Percentiles rank a stretch among this genome's conserved stretches.
These are phyloP conservation scores for Phytophthora sojae DNA, from an alignment of 352 stramenopile genomes.

Conservation along the genomic window DNA sequence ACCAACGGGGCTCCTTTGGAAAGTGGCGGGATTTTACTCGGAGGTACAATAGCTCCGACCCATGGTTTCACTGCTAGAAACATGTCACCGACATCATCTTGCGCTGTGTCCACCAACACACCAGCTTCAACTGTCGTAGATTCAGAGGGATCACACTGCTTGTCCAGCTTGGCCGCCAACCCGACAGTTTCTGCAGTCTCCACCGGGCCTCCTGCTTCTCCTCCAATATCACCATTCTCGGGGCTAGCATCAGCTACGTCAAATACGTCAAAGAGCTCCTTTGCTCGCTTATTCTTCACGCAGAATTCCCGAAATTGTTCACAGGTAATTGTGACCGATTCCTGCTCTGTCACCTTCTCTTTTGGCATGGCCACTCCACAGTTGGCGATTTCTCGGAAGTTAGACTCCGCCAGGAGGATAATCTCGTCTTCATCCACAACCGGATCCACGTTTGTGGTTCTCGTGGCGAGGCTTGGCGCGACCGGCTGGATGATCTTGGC, in stretches of 20 bases:
- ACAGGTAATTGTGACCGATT: slow-evolving; percentile 62
- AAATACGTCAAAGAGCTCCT: slow-evolving; percentile 72
- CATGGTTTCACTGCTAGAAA: slow-evolving; percentile 88
- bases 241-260: slow-evolving; percentile 47
- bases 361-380: slow-evolving; percentile 31
- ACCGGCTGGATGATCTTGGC: slow-evolving; percentile 65
- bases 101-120: not conserved
- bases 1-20: slow-evolving; percentile 63
- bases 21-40: slow-evolving; percentile 63
- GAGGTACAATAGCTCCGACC: slow-evolving; percentile 83
- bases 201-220: slow-evolving; percentile 10
- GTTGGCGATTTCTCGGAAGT: slow-evolving; percentile 77
- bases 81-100: slow-evolving; percentile 66
- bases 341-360: slow-evolving; percentile 23
- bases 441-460: not conserved
- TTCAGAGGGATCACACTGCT: slow-evolving; percentile 12
- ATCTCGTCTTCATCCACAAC: slow-evolving; percentile 74
- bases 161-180: slow-evolving; percentile 33
- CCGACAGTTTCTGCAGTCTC: slow-evolving; percentile 13
- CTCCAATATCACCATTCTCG: slow-evolving; percentile 7
- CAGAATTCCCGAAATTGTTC: slow-evolving; percentile 85
- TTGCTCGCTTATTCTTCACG: slow-evolving; percentile 64
- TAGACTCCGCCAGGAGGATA: slow-evolving; percentile 59
- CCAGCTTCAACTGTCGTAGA: slow-evolving; percentile 6
- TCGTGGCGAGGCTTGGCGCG: slow-evolving; percentile 6